Evolutionary conservation across 768 basidiomycete species (phyloP).

Genomic region (Amylocystis lapponica): DNA sequence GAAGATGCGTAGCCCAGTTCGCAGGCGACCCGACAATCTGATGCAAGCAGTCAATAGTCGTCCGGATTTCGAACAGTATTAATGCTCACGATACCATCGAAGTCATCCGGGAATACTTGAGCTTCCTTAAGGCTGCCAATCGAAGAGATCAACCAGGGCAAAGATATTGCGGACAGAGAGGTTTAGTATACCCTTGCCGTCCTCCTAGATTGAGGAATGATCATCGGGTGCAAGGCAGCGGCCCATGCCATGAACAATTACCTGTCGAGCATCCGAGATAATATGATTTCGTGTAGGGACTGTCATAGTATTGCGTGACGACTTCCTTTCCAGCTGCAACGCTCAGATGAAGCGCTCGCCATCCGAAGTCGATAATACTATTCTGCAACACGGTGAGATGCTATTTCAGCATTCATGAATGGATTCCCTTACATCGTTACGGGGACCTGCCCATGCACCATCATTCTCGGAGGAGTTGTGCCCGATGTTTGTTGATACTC

Average conservation of each 20-base stretch:
- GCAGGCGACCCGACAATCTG: slow-evolving; percentile 27
- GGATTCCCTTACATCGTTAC: slow-evolving; percentile 18
- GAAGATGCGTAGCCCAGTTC: slow-evolving; percentile 17
- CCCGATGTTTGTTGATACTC: slow-evolving; percentile 19
- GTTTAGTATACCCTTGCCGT: slow-evolving; percentile 21
- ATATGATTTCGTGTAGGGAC: slow-evolving; percentile 17
- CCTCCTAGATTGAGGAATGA: slow-evolving; percentile 15
- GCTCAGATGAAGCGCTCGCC: slow-evolving; percentile 21
- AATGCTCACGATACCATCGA: slow-evolving; percentile 23
- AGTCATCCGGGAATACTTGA: slow-evolving; percentile 25
- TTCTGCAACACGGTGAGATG: slow-evolving; percentile 9
- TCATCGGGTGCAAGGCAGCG: no score
- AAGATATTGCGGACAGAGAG: background rate
- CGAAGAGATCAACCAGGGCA: background rate
- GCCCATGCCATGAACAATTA: no score
- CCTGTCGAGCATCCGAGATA: slow-evolving; percentile 27
- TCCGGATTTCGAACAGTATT: background rate
- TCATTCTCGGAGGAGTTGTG: slow-evolving; percentile 11
- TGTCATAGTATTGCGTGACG: slow-evolving; percentile 19
- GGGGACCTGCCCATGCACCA: slow-evolving; percentile 16
- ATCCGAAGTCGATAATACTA: slow-evolving; percentile 23
- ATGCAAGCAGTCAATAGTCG: no score
- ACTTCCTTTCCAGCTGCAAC: slow-evolving; percentile 21
- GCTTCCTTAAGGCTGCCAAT: slow-evolving; percentile 16
- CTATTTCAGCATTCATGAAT: no score